Evolutionary conservation across 768 basidiomycete species (phyloP), one percentile per base, ranked within the genome.

Genomic region (Chlorophyllum brunneum): DNA sequence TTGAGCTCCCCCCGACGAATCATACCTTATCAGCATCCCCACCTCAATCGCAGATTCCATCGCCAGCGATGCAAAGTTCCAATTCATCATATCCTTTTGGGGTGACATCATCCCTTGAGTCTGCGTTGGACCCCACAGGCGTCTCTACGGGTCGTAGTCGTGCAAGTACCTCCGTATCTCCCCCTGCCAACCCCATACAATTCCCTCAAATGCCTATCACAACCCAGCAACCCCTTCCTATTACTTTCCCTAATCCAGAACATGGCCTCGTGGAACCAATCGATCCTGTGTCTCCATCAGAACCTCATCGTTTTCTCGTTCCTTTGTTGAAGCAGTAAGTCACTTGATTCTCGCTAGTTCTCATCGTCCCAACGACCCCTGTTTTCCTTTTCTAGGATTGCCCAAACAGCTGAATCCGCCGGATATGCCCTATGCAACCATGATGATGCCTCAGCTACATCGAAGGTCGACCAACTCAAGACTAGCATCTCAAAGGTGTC

Each of bases 321-420:
- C 67, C 74, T 0, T 76, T 79, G 57, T 68, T 83, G 34, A 76
- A 74, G 63, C 75, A 78, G 86, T 86, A 59, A 64, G 79, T 65
- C 9, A 38, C 26, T 22, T 37, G 26, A 20, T 29, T 38, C 27
- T 22, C 16, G 20, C 18, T 29, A 22, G 22, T 44, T 36, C 42
- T 31, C 16, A 38, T 44, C 42, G 5, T 22, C 43, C 37, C 10
- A 37, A 43, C 22, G 15, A 20, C 31, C 31, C 22, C 33, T n/a
- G 56, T 55, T 61, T 47, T 53, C 56, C 49, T 56, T 36, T 45
- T 54, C 24, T 60, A 85, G 84, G 64, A 83, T 86, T 58, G 80
- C 78, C 36, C 74, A 78, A 49, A 82, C 81, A 13, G 82, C 83
- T 33, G 72, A 76, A 48, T 78, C 79, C 38, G 83, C 81, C 37